Evolutionary conservation across 768 basidiomycete species (phyloP), one percentile per base, ranked within the genome.

Genomic region (Panus rudis): DNA sequence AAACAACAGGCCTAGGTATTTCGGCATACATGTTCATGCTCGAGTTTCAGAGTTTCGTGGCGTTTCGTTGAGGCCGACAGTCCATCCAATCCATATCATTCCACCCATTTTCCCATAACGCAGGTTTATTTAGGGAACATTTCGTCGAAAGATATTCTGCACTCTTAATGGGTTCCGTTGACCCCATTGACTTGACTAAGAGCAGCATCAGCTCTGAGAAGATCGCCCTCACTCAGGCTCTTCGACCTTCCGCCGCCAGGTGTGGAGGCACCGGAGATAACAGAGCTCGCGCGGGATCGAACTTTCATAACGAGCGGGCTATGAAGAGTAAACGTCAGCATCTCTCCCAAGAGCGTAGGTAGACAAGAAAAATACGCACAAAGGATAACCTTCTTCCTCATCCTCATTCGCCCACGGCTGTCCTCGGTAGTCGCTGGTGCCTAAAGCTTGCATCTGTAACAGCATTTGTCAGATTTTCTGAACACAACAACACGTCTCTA

Each of bases 251-350:
- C 82, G n/a, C 85, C 87, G 2, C 90, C 93, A 0, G 91, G 90
- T 6, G 94, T 96, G 58, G 87, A 92, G 3, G 78, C 71, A 27
- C 80, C 78, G 16, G 78, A 79, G 45, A 73, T 65, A 64, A 92
- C 79, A 16, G 88, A 92, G 37, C 80, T 79, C 3, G 81, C 75
- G 42, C 88, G 79, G 25, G 85, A 90, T 38, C 89, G 83, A 17
- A 91, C 83, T 64, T 92, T 92, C 80, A 89, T 86, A 19, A 89
- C 85, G 45, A 92, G 68, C 0, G 87, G 89, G 81, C 87, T 90
- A 52, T 4, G 41, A 38, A 47, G 25, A 45, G 28, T 38, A 31
- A 13, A 43, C 54, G 47, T 37, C 38, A 27, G 45, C 26, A 3
- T 41, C 4, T 45, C 12, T 14, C 5, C 19, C 53, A 31, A 47